These are phyloP conservation scores for Elymus sibiricus DNA, from an alignment of 176 grass and related monocot species.

Conservation along the genomic window DNA sequence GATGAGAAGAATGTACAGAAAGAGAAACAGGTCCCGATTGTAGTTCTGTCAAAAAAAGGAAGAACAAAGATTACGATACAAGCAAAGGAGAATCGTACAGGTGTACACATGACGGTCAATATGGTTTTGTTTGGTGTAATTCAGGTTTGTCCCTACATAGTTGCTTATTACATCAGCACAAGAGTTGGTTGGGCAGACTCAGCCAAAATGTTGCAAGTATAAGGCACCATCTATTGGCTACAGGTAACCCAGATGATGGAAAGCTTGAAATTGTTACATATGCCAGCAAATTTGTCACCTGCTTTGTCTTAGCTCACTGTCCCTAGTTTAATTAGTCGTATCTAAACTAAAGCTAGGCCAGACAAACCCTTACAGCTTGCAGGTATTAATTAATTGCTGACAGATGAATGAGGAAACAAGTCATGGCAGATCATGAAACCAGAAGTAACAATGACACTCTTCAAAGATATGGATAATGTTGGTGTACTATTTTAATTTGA, in stretches of 20 bases:
- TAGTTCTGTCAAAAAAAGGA: constrained; percentile 58
- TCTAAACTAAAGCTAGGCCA: constrained; percentile 8
- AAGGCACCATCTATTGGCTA: neutral
- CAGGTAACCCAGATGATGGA: neutral
- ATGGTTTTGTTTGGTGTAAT: neutral
- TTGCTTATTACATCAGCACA: neutral
- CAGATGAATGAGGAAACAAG: constrained; percentile 8
- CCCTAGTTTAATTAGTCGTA: neutral
- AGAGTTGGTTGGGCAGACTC: neutral
- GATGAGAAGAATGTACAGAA: constrained; percentile 73
- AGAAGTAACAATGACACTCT: neutral
- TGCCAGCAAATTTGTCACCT: neutral
- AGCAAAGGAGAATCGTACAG: neutral
- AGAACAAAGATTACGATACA: constrained; percentile 17
- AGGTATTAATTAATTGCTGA: constrained; percentile 10
- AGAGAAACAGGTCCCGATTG: constrained; percentile 69
- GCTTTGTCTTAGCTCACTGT: neutral
- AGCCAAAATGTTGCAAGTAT: neutral
- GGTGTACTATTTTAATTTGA: neutral
- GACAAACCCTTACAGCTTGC: neutral
- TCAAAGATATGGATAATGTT: neutral
- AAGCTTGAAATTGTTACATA: neutral
- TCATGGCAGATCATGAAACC: neutral
- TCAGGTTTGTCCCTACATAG: neutral
- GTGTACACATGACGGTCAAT: neutral